Base-by-base conservation (phyloP, 202 grass and related monocot genomes). In the Zizania palustris region DNA sequence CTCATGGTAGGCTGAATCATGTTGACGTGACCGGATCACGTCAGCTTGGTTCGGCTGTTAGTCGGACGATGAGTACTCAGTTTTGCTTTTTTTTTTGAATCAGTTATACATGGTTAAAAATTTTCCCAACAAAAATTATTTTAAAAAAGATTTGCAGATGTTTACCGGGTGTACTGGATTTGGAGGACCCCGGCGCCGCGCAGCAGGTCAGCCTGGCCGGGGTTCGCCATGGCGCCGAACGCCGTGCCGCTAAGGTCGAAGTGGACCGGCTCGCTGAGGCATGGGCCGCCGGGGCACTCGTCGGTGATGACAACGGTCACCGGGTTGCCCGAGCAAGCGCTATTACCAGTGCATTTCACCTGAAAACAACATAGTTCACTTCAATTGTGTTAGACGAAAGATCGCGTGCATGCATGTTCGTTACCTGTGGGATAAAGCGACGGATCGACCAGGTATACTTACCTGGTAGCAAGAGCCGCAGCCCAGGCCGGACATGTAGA, bases 211-310 rank as follows among this genome's bases (percentile, higher is more conserved):
- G 63, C 77, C 46, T 90, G 71, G 6, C 84, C 87, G 28, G 87
- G 38, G 9, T 60, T 67, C 22, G 90, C 87, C 87, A 93, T 87
- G 80, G 77, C 83, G 6, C 90, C 90, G 46, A 90, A 93, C 10
- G 90, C 86, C 18, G 84, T 87, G 4, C 90, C 87, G 67, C 90
- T 93, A 36, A 93, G 58, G 87, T 93, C 90, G 75, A 93, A 93
- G 76, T 89, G 90, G 55, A 62, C 63, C 4, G 90, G 80, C 62
- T 89, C 87, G 4, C 67, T 50, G 14, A 87, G 69, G 80, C 77
- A 87, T 3, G 80, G 28, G 2, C 88, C 88, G 45, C 86, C 66
- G 3, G 90, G 77, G 61, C 87, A 85, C 54, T 72, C 45, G 38
- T 92, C 90, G 14, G 90, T 92, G 67, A 92, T 34, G 37, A 90